phyloP scores from a whole-genome alignment of 1,284 basidiomycete genomes.

The Bjerkandera adusta region DNA sequence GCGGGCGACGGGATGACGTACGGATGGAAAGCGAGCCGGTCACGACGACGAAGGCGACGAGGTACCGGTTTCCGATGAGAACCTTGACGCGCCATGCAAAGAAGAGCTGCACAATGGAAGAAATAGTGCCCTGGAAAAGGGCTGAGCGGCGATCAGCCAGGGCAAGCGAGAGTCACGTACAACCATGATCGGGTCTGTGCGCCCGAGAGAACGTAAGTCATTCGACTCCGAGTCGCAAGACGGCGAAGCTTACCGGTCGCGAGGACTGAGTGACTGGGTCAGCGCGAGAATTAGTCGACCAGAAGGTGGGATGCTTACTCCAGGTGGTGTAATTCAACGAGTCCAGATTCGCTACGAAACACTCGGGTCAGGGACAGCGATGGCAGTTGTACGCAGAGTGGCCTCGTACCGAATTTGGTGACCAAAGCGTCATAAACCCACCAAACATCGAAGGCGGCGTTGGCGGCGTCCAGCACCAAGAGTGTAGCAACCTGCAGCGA shows the following conservation, averaged over 20 bases:
- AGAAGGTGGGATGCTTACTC: background rate
- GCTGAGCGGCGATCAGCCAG: background rate
- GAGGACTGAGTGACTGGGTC: background rate
- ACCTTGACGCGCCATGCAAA: constrained; percentile 16
- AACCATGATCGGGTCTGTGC: constrained; percentile 1
- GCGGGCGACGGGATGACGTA: background rate
- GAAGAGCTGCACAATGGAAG: constrained; percentile 6
- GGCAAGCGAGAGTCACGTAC: background rate
- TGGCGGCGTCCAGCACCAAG: constrained; percentile 1
- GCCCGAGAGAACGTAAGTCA: background rate
- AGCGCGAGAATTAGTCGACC: background rate
- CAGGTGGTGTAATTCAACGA: background rate
- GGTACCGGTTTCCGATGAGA: constrained; percentile 3
- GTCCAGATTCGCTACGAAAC: background rate
- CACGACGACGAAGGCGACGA: background rate
- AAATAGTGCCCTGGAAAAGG: constrained; percentile 6
- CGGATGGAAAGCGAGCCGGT: background rate
- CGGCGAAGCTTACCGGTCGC: background rate
- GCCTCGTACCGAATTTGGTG: background rate
- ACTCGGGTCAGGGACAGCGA: too few relatives aligned
- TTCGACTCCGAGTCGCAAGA: background rate
- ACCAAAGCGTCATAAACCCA: constrained; percentile 1
- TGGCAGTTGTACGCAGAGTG: background rate
- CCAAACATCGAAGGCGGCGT: constrained; percentile 1
- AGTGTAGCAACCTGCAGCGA: background rate